Base-by-base conservation (phyloP, 2,329 filamentous ascomycete species). In the Neonectria neomacrospora region DNA sequence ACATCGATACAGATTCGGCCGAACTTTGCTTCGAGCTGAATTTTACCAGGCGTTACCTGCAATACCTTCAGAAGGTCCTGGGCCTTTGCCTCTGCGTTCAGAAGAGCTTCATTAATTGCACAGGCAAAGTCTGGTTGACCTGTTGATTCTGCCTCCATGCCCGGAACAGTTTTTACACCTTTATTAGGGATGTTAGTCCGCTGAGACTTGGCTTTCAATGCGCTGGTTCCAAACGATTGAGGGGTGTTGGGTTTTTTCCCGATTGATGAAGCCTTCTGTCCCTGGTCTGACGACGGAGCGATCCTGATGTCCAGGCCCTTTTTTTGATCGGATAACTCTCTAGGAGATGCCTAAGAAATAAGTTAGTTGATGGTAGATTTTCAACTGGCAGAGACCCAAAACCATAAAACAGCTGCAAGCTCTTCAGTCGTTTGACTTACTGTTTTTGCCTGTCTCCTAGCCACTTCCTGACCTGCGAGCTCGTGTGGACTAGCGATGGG, bases 1-100 rank as follows among this genome's bases (percentile, higher is more conserved):
- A 74, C 60, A 26, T 69, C 73, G 34, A 75, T 39, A 51, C 73
- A 76, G 9, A 76, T 59, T 3, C 76, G 73, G 1, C 76, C 76
- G 47, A 78, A 73, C 14, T 65, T 65, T 30, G 73, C 59, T 41
- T 71, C 64, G 9, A 77, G 44, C 6, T 60, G 65, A 14, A 76
- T 37, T 8, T 57, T 53, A 1, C 76, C 76, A 7, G 76, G 72
- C 0, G 62, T 63, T 8, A 69, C 37, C 50, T 70, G 66, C 16
- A 77, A 47, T 7, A 73, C 30, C 7, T 58, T 54, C 2, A 71
- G 45, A 18, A 74, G 30, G 1, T 65, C 51, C 7, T 52, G 59
- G 6, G 67, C 37, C 56, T 59, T 51, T 10, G 5, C 30, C 54
- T 72, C 62, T 10, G 65, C 42, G 16, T 65, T 22, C 7, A 53